Base-by-base conservation (phyloP, 1,139 yeast genomes). In the Saccharomyces uvarum region DNA sequence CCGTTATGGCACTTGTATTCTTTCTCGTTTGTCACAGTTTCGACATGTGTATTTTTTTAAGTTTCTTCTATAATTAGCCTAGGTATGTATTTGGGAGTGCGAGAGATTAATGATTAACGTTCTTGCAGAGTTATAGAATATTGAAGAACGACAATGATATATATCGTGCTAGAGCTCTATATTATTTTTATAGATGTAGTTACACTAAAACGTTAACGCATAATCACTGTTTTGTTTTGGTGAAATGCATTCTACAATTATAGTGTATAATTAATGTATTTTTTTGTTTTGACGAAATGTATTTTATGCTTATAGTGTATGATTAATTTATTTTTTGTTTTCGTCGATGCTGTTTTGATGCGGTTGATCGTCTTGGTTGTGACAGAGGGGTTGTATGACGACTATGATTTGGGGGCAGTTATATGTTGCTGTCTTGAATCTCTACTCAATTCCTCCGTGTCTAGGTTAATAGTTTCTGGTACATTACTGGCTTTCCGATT, bases 401-500 rank as follows among this genome's bases (percentile, higher is more conserved):
- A 38, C 19, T 38, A 16, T 4, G 11, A 16, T 14, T 38, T 38
- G 24, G 21, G 13, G 13, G 16, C 24, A 38, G 38, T 32, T 4
- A 32, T 2, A 6, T 32, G n/a, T 13, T 32, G 38, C 7, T 16
- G 38, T 21, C 42, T 38, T 38, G 42, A 5, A 16, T 2, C 8
- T 4, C 42, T 8, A 14, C 9, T 16, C 24, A 16, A 16, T 11
- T 38, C 42, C 24, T 16, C 42, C 11, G 2, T 8, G 13, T 38
- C 16, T 11, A 38, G 42, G 13, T 38, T 38, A 38, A 38, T 21
- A 38, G 75, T 71, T 3, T 80, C 80, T 2, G 80, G 79, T 31
- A 75, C 72, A 51, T 71, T 72, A 56, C 76, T 77, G 1, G 79
- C 78, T 33, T 65, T 69, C 11, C 61, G 58, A 1, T 78, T 72